Percentiles rank a stretch among this genome's conserved stretches.
These are phyloP conservation scores for Stachybotrys elegans DNA, from an alignment of 2,329 filamentous ascomycete species.

Conservation along the genomic window DNA sequence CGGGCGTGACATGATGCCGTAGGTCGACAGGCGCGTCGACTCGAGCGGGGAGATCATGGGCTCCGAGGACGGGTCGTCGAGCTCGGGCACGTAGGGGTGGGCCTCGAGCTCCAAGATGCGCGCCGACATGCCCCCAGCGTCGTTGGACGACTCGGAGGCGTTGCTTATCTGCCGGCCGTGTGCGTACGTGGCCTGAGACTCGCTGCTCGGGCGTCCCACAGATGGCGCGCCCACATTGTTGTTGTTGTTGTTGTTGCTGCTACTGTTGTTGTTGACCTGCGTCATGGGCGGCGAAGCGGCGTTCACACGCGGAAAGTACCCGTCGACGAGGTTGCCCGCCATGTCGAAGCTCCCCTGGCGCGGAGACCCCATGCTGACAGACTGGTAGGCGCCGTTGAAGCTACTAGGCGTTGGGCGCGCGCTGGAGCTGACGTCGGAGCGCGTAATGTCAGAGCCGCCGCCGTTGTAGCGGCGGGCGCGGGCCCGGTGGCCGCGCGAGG, in stretches of 20 bases:
- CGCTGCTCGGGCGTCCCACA: conserved; percentile 25
- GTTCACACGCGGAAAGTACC: conserved; percentile 20
- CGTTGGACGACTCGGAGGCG: conserved; percentile 36
- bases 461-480: background rate
- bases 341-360: conserved; percentile 23
- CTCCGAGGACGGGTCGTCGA: conserved; percentile 24
- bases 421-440: conserved; percentile 22
- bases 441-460: conserved; percentile 6
- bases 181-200: conserved; percentile 29
- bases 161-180: conserved; percentile 39
- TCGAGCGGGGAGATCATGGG: background rate
- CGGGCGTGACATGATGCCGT: conserved; percentile 14
- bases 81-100: conserved; percentile 28
- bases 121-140: conserved; percentile 19
- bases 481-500: conserved; percentile 10
- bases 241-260: conserved; percentile 14
- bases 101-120: conserved; percentile 31
- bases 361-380: conserved; percentile 18
- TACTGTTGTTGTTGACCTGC: no score
- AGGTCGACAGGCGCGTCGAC: background rate
- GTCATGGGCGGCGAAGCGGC: background rate
- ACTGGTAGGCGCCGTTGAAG: conserved; percentile 17
- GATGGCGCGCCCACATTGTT: conserved; percentile 15
- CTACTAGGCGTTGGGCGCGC: conserved; percentile 18
- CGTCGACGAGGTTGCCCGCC: conserved; percentile 13